Evolutionary conservation across 768 basidiomycete species (phyloP).

Genomic region (Podaxis pistillaris): DNA sequence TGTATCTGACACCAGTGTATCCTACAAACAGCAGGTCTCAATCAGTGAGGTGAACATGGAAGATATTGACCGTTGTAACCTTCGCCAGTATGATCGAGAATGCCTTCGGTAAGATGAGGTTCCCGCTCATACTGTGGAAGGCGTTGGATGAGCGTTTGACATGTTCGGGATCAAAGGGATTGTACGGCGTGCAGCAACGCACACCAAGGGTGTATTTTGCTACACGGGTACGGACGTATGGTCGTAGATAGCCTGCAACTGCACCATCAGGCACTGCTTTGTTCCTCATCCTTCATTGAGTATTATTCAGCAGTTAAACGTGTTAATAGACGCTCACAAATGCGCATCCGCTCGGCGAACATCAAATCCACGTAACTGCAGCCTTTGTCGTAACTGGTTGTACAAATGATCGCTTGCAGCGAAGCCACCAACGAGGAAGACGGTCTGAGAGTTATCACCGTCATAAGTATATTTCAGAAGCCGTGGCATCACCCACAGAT

Average conservation of each 20-base stretch:
- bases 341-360: slow-evolving; percentile 18
- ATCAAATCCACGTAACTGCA: slow-evolving; percentile 9
- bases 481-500: slow-evolving; percentile 6
- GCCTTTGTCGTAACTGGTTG: slow-evolving; percentile 15
- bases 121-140: slow-evolving; percentile 6
- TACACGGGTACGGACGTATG: slow-evolving; percentile 25
- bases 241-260: slow-evolving; percentile 27
- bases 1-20: slow-evolving; percentile 23
- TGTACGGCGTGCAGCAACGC: slow-evolving; percentile 18
- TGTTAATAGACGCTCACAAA: slow-evolving; percentile 9
- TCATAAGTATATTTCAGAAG: neutral
- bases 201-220: slow-evolving; percentile 26
- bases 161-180: slow-evolving; percentile 22
- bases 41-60: neutral
- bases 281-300: slow-evolving; percentile 19
- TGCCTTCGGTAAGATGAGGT: neutral
- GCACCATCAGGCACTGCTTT: slow-evolving; percentile 33
- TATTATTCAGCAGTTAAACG: neutral
- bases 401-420: slow-evolving; percentile 23
- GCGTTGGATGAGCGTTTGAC: slow-evolving; percentile 13
- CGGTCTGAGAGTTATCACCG: slow-evolving; percentile 13
- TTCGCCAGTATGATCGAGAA: slow-evolving; percentile 17
- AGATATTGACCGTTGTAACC: neutral
- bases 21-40: slow-evolving; percentile 16
- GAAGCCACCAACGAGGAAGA: slow-evolving; percentile 26